Base-by-base conservation (phyloP, 306 rosid species). In the Trifolium subterraneum region DNA sequence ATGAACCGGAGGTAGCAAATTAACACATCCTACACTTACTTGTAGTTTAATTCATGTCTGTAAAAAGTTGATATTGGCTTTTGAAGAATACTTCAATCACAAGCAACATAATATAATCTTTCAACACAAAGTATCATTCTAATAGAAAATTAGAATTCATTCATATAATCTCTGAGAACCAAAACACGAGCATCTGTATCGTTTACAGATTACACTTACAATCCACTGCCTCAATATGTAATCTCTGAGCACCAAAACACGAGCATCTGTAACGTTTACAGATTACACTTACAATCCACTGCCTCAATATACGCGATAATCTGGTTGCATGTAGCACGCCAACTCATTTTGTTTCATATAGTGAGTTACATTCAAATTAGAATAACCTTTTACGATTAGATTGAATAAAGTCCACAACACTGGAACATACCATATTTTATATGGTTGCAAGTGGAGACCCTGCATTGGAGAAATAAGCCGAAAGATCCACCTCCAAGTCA, bases 381-480 rank as follows among this genome's bases (percentile, higher is more conserved):
- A 27, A 41, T n/a, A n/a, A n/a, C n/a, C n/a, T n/a, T n/a, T n/a
- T n/a, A n/a, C n/a, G n/a, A n/a, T n/a, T n/a, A n/a, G n/a, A n/a
- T n/a, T n/a, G n/a, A n/a, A n/a, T 33, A 29, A 65, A 44, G 42
- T 62, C 64, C 67, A 70, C 58, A 39, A 12, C 36, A 12, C 36
- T 58, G 42, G 48, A 79, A 80, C 81, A 78, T 73, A 85, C 90
- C 71, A 19, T 59, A 54, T 71, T 75, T 70, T 79, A 87, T 36
- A 94, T 84, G 36, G 92, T 88, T 68, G 97, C 95, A 73, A 88
- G 93, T 47, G 96, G 84, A 76, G 95, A 86, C 73, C 97, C 96
- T 18, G 86, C 90, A 77, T 89, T 81, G 41, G 82, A 75, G 88
- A 94, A 91, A 88, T 87, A 94, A 50, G 89, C 86, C 56, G 92